phyloP scores from a whole-genome alignment of 352 stramenopile species.

The Phytophthora pinifolia region DNA sequence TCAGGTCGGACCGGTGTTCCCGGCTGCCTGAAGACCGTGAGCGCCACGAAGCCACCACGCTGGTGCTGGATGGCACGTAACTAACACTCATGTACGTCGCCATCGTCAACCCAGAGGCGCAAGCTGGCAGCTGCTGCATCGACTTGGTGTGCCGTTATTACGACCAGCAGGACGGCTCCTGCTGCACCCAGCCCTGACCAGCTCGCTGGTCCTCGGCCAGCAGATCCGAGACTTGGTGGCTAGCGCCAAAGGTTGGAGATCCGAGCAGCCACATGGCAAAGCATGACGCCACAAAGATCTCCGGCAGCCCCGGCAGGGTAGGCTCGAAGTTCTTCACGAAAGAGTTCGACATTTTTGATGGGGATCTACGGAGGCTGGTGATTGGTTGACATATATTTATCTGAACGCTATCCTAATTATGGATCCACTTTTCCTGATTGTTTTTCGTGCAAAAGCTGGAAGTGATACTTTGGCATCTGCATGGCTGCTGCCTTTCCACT shows the following conservation, averaged over 20 bases:
- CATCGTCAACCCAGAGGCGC: slow-evolving; percentile 24
- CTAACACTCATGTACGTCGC: slow-evolving; percentile 15
- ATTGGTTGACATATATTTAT: too few relatives aligned
- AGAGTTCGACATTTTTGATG: too few relatives aligned
- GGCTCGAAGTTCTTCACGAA: too few relatives aligned
- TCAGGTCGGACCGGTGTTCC: background rate
- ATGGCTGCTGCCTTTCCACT: too few relatives aligned
- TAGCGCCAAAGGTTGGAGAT: background rate
- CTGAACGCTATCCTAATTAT: too few relatives aligned
- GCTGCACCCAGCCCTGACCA: too few relatives aligned
- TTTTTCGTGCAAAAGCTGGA: too few relatives aligned
- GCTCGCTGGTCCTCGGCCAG: slow-evolving; percentile 27
- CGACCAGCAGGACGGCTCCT: too few relatives aligned
- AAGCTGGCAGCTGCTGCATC: too few relatives aligned
- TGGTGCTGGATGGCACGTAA: slow-evolving; percentile 13
- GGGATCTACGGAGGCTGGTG: background rate
- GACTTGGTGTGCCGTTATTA: too few relatives aligned
- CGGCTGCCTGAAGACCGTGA: slow-evolving; percentile 33
- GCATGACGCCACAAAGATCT: slow-evolving; percentile 23
- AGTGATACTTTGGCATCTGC: too few relatives aligned
- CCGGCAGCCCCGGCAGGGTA: slow-evolving; percentile 1
- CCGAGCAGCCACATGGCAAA: slow-evolving; percentile 42
- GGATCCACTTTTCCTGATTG: too few relatives aligned
- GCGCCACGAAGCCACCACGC: slow-evolving; percentile 20
- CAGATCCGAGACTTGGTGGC: slow-evolving; percentile 24